These are phyloP conservation scores for Cryptococcus sp. DNA, from an alignment of 1,284 basidiomycete species.

Conservation along the genomic window DNA sequence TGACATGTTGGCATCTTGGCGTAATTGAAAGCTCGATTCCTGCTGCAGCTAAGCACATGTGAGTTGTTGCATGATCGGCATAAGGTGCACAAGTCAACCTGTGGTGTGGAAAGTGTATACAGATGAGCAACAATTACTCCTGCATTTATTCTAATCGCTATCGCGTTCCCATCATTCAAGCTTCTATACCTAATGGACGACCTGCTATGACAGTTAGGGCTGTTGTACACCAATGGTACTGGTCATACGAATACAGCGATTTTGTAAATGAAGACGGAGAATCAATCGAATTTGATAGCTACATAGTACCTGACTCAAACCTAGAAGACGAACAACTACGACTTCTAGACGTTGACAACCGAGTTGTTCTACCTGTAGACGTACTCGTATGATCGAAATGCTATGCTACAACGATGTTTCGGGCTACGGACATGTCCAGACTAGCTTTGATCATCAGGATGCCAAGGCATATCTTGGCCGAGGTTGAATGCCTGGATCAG, in stretches of 20 bases:
- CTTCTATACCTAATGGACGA: slow-evolving; percentile 36
- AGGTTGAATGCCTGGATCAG: too few relatives aligned
- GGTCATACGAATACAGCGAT: slow-evolving; percentile 25
- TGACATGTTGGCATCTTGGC: too few relatives aligned
- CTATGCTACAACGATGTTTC: too few relatives aligned
- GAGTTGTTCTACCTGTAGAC: slow-evolving; percentile 50
- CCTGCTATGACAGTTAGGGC: slow-evolving; percentile 34
- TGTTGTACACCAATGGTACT: slow-evolving; percentile 47
- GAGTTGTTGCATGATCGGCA: too few relatives aligned
- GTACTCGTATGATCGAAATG: slow-evolving; percentile 47
- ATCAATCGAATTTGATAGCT: slow-evolving; percentile 47
- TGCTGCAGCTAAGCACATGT: too few relatives aligned
- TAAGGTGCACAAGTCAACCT: too few relatives aligned
- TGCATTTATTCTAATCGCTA: slow-evolving; percentile 46
- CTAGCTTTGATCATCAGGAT: too few relatives aligned
- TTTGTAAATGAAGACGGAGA: slow-evolving; percentile 45
- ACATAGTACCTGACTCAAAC: slow-evolving; percentile 52
- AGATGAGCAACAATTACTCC: slow-evolving; percentile 50
- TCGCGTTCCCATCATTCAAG: slow-evolving; percentile 50
- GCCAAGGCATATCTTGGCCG: too few relatives aligned
- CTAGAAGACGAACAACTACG: slow-evolving; percentile 53
- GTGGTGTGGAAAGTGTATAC: too few relatives aligned
- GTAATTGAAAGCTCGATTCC: too few relatives aligned
- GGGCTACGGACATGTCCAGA: too few relatives aligned
- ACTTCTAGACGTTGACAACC: slow-evolving; percentile 53